Base-by-base conservation (phyloP, 129 eudicot genomes). In the Ambrosia trifida region DNA sequence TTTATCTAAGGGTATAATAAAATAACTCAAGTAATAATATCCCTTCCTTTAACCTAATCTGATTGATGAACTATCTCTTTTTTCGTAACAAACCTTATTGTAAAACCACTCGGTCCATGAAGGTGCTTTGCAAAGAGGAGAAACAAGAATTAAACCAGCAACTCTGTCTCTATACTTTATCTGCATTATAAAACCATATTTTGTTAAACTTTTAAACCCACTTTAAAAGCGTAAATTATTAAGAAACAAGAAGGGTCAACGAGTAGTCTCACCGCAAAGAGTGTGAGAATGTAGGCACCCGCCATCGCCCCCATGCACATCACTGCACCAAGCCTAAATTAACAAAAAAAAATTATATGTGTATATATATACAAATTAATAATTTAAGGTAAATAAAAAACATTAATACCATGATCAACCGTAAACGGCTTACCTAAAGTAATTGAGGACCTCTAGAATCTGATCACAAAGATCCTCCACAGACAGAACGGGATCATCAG, bases 261-360 rank as follows among this genome's bases (percentile, higher is more conserved):
- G 47, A 47, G 16, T 4, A 33, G 32, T 72, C 97, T 57, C 76
- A 95, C 99, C 20, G 99, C 97, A 78, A 95, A 95, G 60, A 88
- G 73, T 13, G 96, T 88, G 71, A 95, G 93, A 53, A 95, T 81
- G 81, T 95, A 95, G 77, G 97, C 99, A 46, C 99, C 99, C 1
- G 99, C 96, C 77, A 79, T 88, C 36, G 91, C 96, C 63, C 99
- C 99, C 99, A 95, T 81, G 85, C 96, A 90, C 97, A 95, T 95
- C 62, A 95, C 99, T 68, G 97, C 89, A 77, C 95, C 94, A 72
- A 95, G 96, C 88, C 99, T 95, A 51, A 77, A 71, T 66, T 40
- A 74, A 45, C 41, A 3, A 17, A 70, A 38, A 62, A 31, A 70
- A 38, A 50, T n/a, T n/a, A n/a, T n/a, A n/a, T n/a, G n/a, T n/a